Evolutionary conservation across 163 green algal species (phyloP).

Genomic region (Chloromonas sp.): DNA sequence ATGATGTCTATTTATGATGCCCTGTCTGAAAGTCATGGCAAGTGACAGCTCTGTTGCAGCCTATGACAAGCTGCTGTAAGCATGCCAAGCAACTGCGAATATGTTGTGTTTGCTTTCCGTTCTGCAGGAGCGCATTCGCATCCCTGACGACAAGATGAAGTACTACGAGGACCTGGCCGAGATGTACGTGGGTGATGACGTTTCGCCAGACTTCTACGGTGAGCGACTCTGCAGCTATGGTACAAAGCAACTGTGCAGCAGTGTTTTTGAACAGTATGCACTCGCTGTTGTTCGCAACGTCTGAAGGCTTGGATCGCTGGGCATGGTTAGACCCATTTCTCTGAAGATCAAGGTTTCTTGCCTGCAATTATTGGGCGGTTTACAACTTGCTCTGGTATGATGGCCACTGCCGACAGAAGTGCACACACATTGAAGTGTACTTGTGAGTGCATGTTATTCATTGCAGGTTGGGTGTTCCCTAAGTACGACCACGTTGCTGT

Average conservation of each 20-base stretch:
- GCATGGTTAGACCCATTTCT: no score
- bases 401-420: no score
- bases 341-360: no score
- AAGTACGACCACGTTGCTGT: constrained; percentile 99
- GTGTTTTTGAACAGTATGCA: no score
- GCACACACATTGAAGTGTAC: no score
- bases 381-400: no score
- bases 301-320: not conserved
- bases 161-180: constrained; percentile 97
- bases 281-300: not conserved
- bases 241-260: no score
- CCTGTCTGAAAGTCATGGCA: no score
- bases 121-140: constrained; percentile 74
- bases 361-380: no score
- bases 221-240: not conserved
- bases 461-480: constrained; percentile 91
- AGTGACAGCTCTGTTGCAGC: not conserved
- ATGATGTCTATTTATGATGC: no score
- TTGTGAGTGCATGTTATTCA: not conserved
- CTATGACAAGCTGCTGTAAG: not conserved
- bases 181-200: constrained; percentile 99
- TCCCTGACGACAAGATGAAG: constrained; percentile 98
- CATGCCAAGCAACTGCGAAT: no score
- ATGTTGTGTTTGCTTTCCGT: no score
- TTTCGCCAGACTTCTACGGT: constrained; percentile 99